phyloP scores from a whole-genome alignment of 2,329 filamentous ascomycete species.

The Fusarium virguliforme region DNA sequence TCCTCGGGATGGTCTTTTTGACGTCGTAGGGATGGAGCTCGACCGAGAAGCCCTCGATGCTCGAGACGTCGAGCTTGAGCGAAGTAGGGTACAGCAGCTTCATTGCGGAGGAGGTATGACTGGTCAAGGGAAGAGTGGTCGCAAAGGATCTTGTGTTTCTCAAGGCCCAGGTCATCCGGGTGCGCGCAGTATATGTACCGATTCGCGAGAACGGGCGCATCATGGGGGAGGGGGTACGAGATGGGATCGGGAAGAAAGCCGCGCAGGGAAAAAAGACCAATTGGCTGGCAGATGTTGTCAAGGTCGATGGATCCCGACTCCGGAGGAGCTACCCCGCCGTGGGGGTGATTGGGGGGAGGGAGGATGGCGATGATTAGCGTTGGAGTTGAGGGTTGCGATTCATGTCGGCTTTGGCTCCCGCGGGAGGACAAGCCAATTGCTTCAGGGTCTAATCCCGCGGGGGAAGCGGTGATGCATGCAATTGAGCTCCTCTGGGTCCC shows the following conservation, averaged over 20 bases:
- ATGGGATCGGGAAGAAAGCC: slow-evolving; percentile 47
- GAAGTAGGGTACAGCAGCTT: slow-evolving; percentile 79
- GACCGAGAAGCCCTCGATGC: slow-evolving; percentile 72
- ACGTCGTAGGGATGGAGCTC: slow-evolving; percentile 74
- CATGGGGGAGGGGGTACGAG: slow-evolving; percentile 12
- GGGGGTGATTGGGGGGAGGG: slow-evolving; percentile 36
- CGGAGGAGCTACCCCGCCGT: slow-evolving; percentile 40
- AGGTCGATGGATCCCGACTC: slow-evolving; percentile 10
- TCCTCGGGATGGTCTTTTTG: slow-evolving; percentile 68
- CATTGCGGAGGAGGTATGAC: slow-evolving; percentile 56
- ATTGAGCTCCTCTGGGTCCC: neutral
- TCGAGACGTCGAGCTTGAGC: slow-evolving; percentile 69
- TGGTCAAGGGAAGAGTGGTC: neutral
- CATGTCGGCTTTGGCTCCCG: neutral
- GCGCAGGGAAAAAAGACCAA: slow-evolving; percentile 21
- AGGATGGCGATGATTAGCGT: neutral
- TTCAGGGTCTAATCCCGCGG: slow-evolving; percentile 40
- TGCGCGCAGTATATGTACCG: slow-evolving; percentile 41
- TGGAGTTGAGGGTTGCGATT: slow-evolving; percentile 9
- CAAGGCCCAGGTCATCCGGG: slow-evolving; percentile 8
- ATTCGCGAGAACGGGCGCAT: slow-evolving; percentile 38
- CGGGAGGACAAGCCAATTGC: slow-evolving; percentile 10
- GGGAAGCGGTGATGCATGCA: slow-evolving; percentile 1
- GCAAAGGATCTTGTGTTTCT: slow-evolving; percentile 10
- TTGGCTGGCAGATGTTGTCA: slow-evolving; percentile 9